Evolutionary conservation across 768 basidiomycete species (phyloP).

Genomic region (Tylopilus plumbeoviolaceoides): DNA sequence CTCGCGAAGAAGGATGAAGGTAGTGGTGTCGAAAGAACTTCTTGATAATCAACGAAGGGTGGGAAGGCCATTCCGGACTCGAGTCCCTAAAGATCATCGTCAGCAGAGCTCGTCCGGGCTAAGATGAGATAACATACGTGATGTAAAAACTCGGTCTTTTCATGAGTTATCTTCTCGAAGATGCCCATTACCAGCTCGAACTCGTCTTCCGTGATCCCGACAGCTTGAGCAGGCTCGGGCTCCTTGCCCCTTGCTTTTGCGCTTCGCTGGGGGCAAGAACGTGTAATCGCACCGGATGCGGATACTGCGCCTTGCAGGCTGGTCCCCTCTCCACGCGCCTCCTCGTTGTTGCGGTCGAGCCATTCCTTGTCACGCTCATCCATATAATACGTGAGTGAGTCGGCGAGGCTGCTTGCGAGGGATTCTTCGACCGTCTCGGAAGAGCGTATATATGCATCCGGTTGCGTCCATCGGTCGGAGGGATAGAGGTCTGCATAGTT

Average conservation of each 20-base stretch:
- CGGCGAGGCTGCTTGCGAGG: conserved; percentile 52
- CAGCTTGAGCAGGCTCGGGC: conserved; percentile 58
- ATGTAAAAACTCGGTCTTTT: conserved; percentile 86
- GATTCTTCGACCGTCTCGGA: conserved; percentile 86
- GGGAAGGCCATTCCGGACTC: conserved; percentile 69
- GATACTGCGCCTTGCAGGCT: conserved; percentile 70
- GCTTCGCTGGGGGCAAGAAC: conserved; percentile 54
- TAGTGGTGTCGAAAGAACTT: conserved; percentile 58
- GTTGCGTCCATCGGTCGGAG: conserved; percentile 66
- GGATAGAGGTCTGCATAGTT: conserved; percentile 80
- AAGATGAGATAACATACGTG: conserved; percentile 53
- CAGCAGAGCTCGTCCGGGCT: not conserved
- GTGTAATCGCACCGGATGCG: conserved; percentile 44
- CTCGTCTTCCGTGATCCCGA: conserved; percentile 82
- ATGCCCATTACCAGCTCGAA: conserved; percentile 96
- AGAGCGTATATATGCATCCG: conserved; percentile 70
- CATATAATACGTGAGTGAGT: conserved; percentile 87
- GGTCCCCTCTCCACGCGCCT: conserved; percentile 81
- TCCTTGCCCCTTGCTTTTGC: conserved; percentile 85
- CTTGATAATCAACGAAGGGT: conserved; percentile 69
- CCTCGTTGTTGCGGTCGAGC: conserved; percentile 89
- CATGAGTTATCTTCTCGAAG: conserved; percentile 87
- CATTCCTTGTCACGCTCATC: conserved; percentile 95
- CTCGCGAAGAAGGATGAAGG: conserved; percentile 63
- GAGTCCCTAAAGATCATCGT: conserved; percentile 41